These are phyloP conservation scores for Hanseniaspora vineae DNA, from an alignment of 805 yeast species.

Conservation along the genomic window DNA sequence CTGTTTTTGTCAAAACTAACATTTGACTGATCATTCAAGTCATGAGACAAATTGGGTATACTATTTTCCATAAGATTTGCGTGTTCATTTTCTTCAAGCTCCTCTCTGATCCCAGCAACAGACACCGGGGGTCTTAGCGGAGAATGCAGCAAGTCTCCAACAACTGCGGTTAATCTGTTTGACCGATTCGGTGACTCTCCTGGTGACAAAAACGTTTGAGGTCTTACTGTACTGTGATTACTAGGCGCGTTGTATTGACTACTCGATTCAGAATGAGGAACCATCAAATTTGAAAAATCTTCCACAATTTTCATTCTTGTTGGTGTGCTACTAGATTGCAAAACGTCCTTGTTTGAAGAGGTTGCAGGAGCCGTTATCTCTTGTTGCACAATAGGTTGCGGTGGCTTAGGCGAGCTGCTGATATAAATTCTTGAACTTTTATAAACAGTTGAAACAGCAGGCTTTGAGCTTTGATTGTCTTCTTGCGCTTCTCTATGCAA, in stretches of 20 bases:
- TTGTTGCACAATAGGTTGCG: background rate
- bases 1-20: constrained; percentile 1
- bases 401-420: constrained; percentile 12
- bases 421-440: constrained; percentile 26
- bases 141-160: constrained; percentile 22
- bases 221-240: background rate
- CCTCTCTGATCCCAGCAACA: constrained; percentile 3
- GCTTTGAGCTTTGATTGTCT: constrained; percentile 10
- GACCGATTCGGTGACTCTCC: constrained; percentile 5
- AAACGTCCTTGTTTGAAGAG: constrained; percentile 1
- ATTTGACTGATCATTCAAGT: constrained; percentile 1
- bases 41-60: background rate
- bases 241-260: constrained; percentile 3
- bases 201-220: constrained; percentile 1
- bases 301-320: background rate
- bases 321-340: constrained; percentile 5
- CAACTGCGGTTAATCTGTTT: constrained; percentile 20
- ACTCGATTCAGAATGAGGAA: background rate
- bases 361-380: background rate
- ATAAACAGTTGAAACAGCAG: constrained; percentile 24
- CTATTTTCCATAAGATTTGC: background rate
- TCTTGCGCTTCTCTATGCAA: too few relatives aligned
- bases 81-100: background rate
- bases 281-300: background rate
- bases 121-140: constrained; percentile 15